Evolutionary conservation across 257 asterid genomes (phyloP).

Genomic region (Solanum acaule): DNA sequence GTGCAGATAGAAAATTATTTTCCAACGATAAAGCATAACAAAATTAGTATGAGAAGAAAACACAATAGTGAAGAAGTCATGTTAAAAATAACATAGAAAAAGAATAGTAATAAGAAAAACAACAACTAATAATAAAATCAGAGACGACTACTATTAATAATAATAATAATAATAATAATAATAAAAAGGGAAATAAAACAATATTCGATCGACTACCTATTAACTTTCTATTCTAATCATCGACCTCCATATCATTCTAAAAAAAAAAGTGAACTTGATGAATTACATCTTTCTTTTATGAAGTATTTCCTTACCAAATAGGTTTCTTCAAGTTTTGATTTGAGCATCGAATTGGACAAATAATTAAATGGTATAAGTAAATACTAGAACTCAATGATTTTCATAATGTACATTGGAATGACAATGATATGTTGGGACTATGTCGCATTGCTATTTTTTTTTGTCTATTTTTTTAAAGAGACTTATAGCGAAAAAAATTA

Average conservation of each 20-base stretch:
- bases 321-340: not conserved
- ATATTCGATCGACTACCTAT: too few species aligned
- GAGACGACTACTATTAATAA: too few species aligned
- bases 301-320: not conserved
- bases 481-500: not conserved
- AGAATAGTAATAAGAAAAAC: too few species aligned
- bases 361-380: not conserved
- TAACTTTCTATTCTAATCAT: too few species aligned
- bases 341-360: not conserved
- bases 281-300: not conserved
- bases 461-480: not conserved
- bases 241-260: rapidly evolving
- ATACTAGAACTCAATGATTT: not conserved
- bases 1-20: not conserved
- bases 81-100: too few species aligned
- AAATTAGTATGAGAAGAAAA: not conserved
- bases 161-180: not conserved
- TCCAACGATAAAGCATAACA: too few species aligned
- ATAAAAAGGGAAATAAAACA: too few species aligned
- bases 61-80: rapidly evolving
- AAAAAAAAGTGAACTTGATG: not conserved
- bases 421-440: not conserved
- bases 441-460: not conserved
- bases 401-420: not conserved
- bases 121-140: too few species aligned